Percentiles rank a stretch among this genome's conserved stretches.
Conservation (phyloP, 148 eudicot species). For the Camellia granthamiana region DNA sequence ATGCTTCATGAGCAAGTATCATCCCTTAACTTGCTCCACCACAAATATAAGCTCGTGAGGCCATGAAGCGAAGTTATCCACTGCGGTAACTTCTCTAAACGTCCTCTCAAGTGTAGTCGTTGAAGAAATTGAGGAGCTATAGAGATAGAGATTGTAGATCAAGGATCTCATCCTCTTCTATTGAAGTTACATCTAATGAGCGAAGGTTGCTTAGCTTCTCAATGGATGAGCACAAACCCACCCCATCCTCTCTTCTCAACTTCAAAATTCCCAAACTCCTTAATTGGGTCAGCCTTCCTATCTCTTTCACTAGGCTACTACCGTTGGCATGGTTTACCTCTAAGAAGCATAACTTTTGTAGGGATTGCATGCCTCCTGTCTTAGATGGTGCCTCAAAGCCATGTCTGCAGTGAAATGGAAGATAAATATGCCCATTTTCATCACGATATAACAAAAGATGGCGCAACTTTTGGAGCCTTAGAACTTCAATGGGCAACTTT, state of each 20-base stretch:
- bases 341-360: constrained; percentile 7
- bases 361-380: background rate
- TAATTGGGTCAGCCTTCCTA: background rate
- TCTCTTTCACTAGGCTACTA: background rate
- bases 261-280: background rate
- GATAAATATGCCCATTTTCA: no score
- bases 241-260: background rate
- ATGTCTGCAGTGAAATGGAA: background rate
- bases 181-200: background rate
- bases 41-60: background rate
- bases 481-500: constrained; percentile 14
- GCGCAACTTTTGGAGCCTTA: constrained; percentile 1
- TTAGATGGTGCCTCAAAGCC: constrained; percentile 4
- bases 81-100: background rate
- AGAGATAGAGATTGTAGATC: background rate
- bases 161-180: background rate
- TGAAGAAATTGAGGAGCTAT: background rate
- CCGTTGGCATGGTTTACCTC: background rate
- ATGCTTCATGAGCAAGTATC: background rate
- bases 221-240: background rate
- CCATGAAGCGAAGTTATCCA: constrained; percentile 8
- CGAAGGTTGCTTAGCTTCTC: background rate
- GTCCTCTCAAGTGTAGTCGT: background rate
- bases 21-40: no score
- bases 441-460: background rate